Evolutionary conservation across 2,329 filamentous ascomycete species (phyloP), one percentile per base, ranked within the genome.

Genomic region (Orbilia ellipsospora): DNA sequence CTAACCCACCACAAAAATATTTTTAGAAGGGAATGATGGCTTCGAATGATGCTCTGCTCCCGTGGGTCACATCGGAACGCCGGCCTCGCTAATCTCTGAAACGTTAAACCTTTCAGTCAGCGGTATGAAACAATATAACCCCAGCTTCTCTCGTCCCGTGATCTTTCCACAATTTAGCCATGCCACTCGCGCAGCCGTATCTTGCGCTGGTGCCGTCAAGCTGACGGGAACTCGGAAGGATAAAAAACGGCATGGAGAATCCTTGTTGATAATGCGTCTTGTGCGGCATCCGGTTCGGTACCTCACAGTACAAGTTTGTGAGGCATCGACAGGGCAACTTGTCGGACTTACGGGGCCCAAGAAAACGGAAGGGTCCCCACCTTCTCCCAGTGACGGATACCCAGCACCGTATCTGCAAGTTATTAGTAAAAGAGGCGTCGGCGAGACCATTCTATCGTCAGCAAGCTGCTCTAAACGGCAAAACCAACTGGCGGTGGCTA

Each of bases 241-340:
- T 36, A 36, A 36, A 36, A 36, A 6, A 40, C 61, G 26, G 52
- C 51, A 50, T 31, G 56, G 23, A 4, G 26, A 4, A 7, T 48
- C n/a, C 26, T 55, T n/a, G 20, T 31, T 28, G n/a, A 56, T 28
- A 42, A 31, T 45, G 50, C 36, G n/a, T 31, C 18, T 74, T 75
- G 63, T 75, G 72, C 72, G 72, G 72, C 72, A 75, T 65, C 16
- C n/a, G 26, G 10, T 4, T 40, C 48, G 54, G 63, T 74, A 74
- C 70, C 50, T 52, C 16, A 23, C 28, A 56, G 60, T 66, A 73
- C 69, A 73, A 62, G 55, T 67, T 59, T 67, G 63, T 74, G 70
- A 68, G 63, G 70, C 54, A 56, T 48, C 70, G 44, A 56, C 70
- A 44, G 61, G 50, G 51, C 45, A 59, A 45, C 20, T 62, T 15